Evolutionary conservation across 257 asterid genomes (phyloP), one percentile per base, ranked within the genome.

Genomic region (Nicotiana otophora): DNA sequence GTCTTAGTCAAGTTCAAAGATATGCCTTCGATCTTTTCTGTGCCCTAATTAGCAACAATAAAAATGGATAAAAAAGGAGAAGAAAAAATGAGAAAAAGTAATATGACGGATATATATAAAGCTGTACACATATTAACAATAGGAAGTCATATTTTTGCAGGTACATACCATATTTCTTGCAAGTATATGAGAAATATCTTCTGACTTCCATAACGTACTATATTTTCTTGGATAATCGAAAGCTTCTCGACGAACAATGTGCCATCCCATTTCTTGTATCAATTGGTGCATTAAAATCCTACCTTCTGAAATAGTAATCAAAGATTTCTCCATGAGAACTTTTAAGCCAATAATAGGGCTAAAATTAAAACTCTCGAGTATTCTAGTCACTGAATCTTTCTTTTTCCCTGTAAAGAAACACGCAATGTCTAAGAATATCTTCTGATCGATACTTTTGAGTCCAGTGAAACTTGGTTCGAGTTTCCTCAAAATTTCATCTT

Each of bases 11-110:
- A 58, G 76, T 68, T 57, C 81, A 84, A 7, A 42, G 60, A 33
- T 61, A 84, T 58, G 30, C 83, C 83, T 80, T 79, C 81, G 7
- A 84, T 69, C 55, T 72, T 80, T 36, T 80, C 58, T 0, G 83
- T 84, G 3, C 72, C 83, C 86, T 83, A 42, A 7, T 53, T 39
- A 74, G 17, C 46, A 53, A 9, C 57, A 58, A 20, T 10, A 2
- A 10, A 39, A 19, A 7, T 5, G 53, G 10, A 8, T 8, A 30
- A 20, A 55, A n/a, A 57, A 9, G 7, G 4, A 5, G 33, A 23
- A 17, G 39, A 36, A 17, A 54, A 17, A 5, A 2, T 12, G 15
- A 65, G 7, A 9, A 8, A 36, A 36, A 36, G 42, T 39, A 39
- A 39, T 4, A 1, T 28, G 0, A 64, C 0, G 5, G 5, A 11